Percentiles rank a stretch among this genome's conserved stretches.
Conservation (phyloP, 1,284 basidiomycete genomes). For the Marasmius oreades region DNA sequence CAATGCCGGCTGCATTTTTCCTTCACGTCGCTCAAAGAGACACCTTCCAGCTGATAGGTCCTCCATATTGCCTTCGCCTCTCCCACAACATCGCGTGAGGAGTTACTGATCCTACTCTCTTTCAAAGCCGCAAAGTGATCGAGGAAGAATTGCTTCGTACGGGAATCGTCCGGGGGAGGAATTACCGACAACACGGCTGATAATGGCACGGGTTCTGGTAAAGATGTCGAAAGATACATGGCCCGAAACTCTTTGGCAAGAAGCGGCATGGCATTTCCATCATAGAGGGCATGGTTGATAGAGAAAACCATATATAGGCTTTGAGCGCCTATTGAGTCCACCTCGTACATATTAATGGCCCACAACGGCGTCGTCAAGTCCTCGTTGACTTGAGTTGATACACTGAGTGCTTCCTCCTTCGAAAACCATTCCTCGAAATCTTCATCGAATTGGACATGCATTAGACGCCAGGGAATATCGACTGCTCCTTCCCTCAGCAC, state of each 20-base stretch:
- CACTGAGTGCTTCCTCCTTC: slow-evolving; percentile 23
- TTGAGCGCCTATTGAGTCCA: background rate
- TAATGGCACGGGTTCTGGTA: slow-evolving; percentile 20
- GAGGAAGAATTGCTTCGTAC: slow-evolving; percentile 37
- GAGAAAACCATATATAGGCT: slow-evolving; percentile 32
- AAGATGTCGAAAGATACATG: slow-evolving; percentile 20
- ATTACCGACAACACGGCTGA: slow-evolving; percentile 32
- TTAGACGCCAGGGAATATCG: slow-evolving; percentile 25
- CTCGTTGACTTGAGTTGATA: slow-evolving; percentile 35
- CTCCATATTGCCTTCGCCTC: slow-evolving; percentile 17
- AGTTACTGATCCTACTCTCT: slow-evolving; percentile 27
- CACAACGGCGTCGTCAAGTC: slow-evolving; percentile 33
- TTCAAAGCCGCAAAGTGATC: slow-evolving; percentile 30
- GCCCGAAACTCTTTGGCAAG: slow-evolving; percentile 37
- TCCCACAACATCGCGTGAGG: slow-evolving; percentile 12
- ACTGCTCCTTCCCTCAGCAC: slow-evolving; percentile 27
- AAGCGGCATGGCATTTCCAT: slow-evolving; percentile 41
- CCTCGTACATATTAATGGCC: slow-evolving; percentile 29
- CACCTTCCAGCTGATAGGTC: slow-evolving; percentile 20
- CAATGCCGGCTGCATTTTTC: slow-evolving; percentile 26
- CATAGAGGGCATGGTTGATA: slow-evolving; percentile 47
- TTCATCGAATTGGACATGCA: slow-evolving; percentile 16
- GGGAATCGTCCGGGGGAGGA: slow-evolving; percentile 22
- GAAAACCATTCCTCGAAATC: slow-evolving; percentile 32
- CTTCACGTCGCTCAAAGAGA: slow-evolving; percentile 28